Evolutionary conservation across 176 grass and related monocot genomes (phyloP).

Genomic region (Pharus latifolius): DNA sequence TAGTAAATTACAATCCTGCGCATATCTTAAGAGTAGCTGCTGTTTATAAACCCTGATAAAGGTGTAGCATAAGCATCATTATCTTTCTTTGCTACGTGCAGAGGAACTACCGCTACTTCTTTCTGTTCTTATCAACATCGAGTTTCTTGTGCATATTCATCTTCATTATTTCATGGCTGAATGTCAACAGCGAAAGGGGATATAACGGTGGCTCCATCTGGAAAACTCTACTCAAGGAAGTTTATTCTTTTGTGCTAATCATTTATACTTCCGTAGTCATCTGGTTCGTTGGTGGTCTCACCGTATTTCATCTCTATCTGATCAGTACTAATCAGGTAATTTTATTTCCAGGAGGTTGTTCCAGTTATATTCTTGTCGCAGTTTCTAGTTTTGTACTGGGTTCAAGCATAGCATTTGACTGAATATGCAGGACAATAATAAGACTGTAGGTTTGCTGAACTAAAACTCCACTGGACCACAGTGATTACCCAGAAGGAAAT

Average conservation of each 20-base stretch:
- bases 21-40: too few species aligned
- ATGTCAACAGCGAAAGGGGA: slow-evolving; percentile 27
- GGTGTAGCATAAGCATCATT: neutral
- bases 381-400: neutral
- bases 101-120: slow-evolving; percentile 69
- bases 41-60: too few species aligned
- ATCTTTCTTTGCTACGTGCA: slow-evolving; percentile 21
- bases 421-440: neutral
- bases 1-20: too few species aligned
- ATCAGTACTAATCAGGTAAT: slow-evolving; percentile 61
- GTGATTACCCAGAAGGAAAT: neutral
- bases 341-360: too few species aligned
- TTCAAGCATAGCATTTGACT: neutral
- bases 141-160: slow-evolving; percentile 53
- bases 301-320: slow-evolving; percentile 59
- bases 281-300: slow-evolving; percentile 69
- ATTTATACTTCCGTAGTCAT: slow-evolving; percentile 52
- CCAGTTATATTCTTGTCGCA: neutral
- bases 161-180: slow-evolving; percentile 47
- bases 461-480: neutral
- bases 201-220: slow-evolving; percentile 16
- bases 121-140: slow-evolving; percentile 51
- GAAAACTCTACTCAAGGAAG: slow-evolving; percentile 31
- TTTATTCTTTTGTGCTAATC: slow-evolving; percentile 47
- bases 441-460: neutral